Conservation (phyloP, 2,329 filamentous ascomycete species). For the Aspergillus sp. region DNA sequence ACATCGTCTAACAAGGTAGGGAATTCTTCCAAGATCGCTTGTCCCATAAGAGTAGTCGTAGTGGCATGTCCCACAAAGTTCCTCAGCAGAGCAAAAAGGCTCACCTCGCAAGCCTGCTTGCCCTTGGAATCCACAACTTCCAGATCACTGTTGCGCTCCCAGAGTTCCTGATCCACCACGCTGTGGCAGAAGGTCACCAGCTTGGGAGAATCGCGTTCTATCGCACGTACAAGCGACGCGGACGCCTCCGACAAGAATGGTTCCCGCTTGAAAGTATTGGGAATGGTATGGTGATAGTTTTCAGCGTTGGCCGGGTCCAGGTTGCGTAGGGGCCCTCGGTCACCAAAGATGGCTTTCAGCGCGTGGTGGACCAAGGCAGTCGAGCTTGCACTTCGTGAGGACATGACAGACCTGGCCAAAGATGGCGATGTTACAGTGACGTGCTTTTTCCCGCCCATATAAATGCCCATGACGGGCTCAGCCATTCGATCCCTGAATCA, state of each 20-base stretch:
- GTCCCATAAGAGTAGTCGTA: slow-evolving; percentile 53
- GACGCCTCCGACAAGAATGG: slow-evolving; percentile 46
- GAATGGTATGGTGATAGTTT: slow-evolving; percentile 38
- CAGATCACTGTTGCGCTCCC: slow-evolving; percentile 57
- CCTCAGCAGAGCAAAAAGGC: slow-evolving; percentile 53
- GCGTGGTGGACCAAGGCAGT: slow-evolving; percentile 33
- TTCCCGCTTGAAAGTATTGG: slow-evolving; percentile 47
- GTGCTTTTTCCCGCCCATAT: slow-evolving; percentile 51
- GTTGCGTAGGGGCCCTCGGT: slow-evolving; percentile 37
- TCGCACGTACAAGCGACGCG: slow-evolving; percentile 34
- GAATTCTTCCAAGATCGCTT: slow-evolving; percentile 52
- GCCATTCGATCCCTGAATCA: slow-evolving; percentile 33
- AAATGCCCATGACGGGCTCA: slow-evolving; percentile 49
- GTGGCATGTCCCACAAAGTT: slow-evolving; percentile 56
- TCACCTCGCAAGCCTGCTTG: slow-evolving; percentile 50
- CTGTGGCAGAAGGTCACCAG: slow-evolving; percentile 61
- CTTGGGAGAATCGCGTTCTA: slow-evolving; percentile 51
- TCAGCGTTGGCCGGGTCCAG: slow-evolving; percentile 35
- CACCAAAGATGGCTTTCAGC: slow-evolving; percentile 45
- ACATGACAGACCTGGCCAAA: slow-evolving; percentile 44
- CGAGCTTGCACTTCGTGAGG: slow-evolving; percentile 28
- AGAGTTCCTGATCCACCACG: slow-evolving; percentile 60
- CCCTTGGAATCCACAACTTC: slow-evolving; percentile 41
- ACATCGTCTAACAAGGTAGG: slow-evolving; percentile 56
- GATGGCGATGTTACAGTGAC: slow-evolving; percentile 52